phyloP scores from a whole-genome alignment of 164 flowering plant genomes.

The Akebia trifoliata region DNA sequence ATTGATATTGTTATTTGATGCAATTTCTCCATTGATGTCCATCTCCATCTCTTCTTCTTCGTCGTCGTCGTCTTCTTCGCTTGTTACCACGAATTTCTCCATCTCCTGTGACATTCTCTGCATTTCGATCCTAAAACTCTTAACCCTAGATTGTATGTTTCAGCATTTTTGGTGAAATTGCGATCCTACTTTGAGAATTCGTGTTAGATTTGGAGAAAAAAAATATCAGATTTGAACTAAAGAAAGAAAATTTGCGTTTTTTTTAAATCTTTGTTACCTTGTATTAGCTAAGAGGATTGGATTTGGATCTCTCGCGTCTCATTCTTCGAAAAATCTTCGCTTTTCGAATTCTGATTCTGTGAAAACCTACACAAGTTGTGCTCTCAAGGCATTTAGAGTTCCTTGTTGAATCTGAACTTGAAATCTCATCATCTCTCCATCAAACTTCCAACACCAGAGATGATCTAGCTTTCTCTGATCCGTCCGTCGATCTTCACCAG shows the following conservation, averaged over 20 bases:
- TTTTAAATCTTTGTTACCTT: too few species aligned
- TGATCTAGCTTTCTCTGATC: background rate
- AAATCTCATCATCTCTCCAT: background rate
- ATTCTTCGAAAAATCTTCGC: too few species aligned
- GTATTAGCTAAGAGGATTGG: too few species aligned
- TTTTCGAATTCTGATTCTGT: too few species aligned
- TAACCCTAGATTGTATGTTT: background rate
- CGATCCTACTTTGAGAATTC: too few species aligned
- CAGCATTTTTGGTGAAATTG: too few species aligned
- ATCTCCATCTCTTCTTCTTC: slow-evolving; percentile 38
- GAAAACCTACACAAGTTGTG: too few species aligned
- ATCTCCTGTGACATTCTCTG: slow-evolving; percentile 45
- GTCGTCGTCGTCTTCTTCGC: slow-evolving; percentile 81
- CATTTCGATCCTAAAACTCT: background rate
- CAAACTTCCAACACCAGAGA: background rate
- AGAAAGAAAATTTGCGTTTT: too few species aligned
- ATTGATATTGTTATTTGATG: slow-evolving; percentile 23
- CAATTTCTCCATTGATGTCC: slow-evolving; percentile 31
- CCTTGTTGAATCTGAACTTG: background rate
- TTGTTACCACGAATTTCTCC: slow-evolving; percentile 49
- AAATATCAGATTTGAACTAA: too few species aligned
- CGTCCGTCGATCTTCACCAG: background rate
- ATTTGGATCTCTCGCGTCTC: too few species aligned
- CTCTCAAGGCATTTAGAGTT: too few species aligned
- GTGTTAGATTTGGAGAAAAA: too few species aligned